Conservation (phyloP, 768 basidiomycete species). For the Mycena haematopus region DNA sequence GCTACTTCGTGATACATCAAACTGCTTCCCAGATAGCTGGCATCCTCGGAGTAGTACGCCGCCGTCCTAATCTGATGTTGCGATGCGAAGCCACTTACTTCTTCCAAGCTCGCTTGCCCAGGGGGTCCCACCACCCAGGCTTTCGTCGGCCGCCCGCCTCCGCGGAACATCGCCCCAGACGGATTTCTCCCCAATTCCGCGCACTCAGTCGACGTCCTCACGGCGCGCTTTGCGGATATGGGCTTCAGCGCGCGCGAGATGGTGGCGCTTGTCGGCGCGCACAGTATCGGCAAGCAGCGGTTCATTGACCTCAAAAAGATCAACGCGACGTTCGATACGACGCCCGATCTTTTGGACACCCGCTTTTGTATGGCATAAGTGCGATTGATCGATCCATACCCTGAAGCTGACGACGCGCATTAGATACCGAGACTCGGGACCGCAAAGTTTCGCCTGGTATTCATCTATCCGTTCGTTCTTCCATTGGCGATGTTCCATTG, state of each 20-base stretch:
- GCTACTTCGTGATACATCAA: neutral
- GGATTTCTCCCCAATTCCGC: constrained; percentile 23
- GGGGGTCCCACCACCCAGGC: constrained; percentile 20
- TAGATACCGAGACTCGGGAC: too few relatives aligned
- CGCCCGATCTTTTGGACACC: neutral
- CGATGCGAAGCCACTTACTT: neutral
- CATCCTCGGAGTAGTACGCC: neutral
- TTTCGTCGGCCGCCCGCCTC: constrained; percentile 21
- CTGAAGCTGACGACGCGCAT: neutral
- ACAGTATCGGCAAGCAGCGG: constrained; percentile 17
- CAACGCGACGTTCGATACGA: neutral
- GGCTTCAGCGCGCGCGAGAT: constrained; percentile 22
- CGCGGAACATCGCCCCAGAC: constrained; percentile 12
- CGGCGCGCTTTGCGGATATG: constrained; percentile 25
- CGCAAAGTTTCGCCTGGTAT: too few relatives aligned
- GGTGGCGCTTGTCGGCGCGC: constrained; percentile 26
- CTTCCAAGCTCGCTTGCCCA: constrained; percentile 21
- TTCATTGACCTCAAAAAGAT: constrained; percentile 8
- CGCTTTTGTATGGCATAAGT: neutral
- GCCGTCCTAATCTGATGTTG: neutral
- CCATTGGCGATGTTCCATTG: too few relatives aligned
- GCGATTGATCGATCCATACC: neutral
- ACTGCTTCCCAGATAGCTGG: constrained; percentile 1
- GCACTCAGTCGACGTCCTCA: constrained; percentile 3
- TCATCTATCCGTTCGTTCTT: too few relatives aligned